Conservation (phyloP, 495 filamentous ascomycete species). For the Ramalina peruviana region DNA sequence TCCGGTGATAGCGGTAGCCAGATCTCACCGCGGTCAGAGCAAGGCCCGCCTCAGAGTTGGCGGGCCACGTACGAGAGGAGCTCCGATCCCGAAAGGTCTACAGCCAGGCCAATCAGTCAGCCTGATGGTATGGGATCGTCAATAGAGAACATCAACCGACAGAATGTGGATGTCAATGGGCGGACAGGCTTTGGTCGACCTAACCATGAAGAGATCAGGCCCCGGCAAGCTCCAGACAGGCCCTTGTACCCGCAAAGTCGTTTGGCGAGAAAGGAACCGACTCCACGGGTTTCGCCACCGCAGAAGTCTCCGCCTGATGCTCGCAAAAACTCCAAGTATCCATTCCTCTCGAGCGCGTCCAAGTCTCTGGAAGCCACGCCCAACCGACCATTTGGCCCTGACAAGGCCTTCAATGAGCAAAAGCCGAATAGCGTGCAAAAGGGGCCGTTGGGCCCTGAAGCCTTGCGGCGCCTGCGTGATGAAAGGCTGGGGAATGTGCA, state of each 20-base stretch:
- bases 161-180: slow-evolving; percentile 1
- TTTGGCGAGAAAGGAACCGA: slow-evolving; percentile 2
- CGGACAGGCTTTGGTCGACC: not conserved
- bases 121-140: slow-evolving; percentile 3
- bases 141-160: not conserved
- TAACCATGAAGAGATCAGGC: not conserved
- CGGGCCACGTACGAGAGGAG: slow-evolving; percentile 1
- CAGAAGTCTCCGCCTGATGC: slow-evolving; percentile 3
- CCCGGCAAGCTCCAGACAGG: not conserved
- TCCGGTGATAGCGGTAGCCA: slow-evolving; percentile 10
- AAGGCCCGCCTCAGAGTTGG: not conserved
- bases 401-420: not conserved
- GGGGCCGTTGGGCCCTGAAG: slow-evolving; percentile 7
- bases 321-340: slow-evolving; percentile 3
- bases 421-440: slow-evolving; percentile 1
- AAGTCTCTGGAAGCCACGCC: too few relatives aligned
- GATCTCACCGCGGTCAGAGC: slow-evolving; percentile 6
- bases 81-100: not conserved
- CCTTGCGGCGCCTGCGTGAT: slow-evolving; percentile 7
- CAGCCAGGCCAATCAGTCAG: slow-evolving; percentile 9
- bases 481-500: slow-evolving; percentile 3
- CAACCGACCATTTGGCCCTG: not conserved
- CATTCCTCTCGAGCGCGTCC: slow-evolving; percentile 7
- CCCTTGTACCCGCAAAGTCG: slow-evolving; percentile 4
- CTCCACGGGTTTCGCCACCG: not conserved